Conservation (phyloP, 2,329 filamentous ascomycete species). For the Aureobasidium melanogenum region DNA sequence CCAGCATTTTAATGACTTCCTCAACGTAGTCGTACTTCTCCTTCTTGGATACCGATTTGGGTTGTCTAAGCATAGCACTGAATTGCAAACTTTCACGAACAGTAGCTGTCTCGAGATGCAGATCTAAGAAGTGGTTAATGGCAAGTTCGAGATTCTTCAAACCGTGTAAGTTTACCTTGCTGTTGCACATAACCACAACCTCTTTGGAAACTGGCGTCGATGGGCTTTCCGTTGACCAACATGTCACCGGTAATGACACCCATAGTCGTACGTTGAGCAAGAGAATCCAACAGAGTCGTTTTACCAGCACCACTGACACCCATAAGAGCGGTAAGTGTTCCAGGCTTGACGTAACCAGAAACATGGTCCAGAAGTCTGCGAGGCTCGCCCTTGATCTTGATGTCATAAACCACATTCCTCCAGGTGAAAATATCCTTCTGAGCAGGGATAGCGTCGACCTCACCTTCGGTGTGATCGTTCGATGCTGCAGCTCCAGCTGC, state of each 20-base stretch:
- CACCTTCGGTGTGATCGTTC: conserved; percentile 14
- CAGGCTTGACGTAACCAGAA: conserved; percentile 89
- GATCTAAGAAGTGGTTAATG: conserved; percentile 39
- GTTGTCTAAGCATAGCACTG: conserved; percentile 51
- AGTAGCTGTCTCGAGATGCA: conserved; percentile 48
- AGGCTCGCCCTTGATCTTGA: conserved; percentile 69
- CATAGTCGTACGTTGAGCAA: conserved; percentile 50
- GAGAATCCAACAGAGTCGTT: conserved; percentile 61
- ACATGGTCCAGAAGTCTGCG: conserved; percentile 76
- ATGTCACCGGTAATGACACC: conserved; percentile 59
- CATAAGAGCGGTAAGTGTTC: conserved; percentile 84
- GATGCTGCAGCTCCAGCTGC: conserved; percentile 37
- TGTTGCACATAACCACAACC: conserved; percentile 61
- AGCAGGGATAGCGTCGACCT: conserved; percentile 47
- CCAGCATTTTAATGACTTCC: conserved; percentile 54
- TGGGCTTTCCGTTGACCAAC: conserved; percentile 52
- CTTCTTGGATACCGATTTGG: conserved; percentile 41
- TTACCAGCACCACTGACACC: conserved; percentile 90
- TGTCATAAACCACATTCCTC: conserved; percentile 70
- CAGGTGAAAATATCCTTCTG: conserved; percentile 63
- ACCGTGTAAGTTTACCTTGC: conserved; percentile 37
- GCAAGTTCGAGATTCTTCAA: too few species aligned
- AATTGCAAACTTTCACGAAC: conserved; percentile 48
- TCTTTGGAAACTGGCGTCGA: conserved; percentile 51
- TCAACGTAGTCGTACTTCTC: conserved; percentile 59